Percentiles rank a stretch among this genome's conserved stretches.
Evolutionary conservation across 495 filamentous ascomycete genomes (phyloP).

Genomic region (Annulohypoxylon moriforme): DNA sequence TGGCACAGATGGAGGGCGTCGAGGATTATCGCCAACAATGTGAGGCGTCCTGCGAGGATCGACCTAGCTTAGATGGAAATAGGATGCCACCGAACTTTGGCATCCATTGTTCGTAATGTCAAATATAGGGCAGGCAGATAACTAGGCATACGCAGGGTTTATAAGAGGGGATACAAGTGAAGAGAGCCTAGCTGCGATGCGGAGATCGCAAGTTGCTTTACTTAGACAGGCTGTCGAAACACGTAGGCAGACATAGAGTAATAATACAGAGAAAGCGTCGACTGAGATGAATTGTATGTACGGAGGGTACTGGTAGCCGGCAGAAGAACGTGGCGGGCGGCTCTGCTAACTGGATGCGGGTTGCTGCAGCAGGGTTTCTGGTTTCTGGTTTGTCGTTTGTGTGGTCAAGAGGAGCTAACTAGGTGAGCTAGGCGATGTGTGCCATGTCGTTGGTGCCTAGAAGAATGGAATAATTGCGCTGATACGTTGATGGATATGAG

Average conservation of each 20-base stretch:
- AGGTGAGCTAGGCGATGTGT: conserved; percentile 42
- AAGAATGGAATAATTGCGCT: conserved; percentile 12
- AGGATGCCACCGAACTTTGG: conserved; percentile 51
- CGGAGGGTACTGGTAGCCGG: conserved; percentile 15
- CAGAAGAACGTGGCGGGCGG: conserved; percentile 45
- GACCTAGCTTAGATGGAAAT: conserved; percentile 41
- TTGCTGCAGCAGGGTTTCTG: conserved; percentile 43
- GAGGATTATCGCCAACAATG: conserved; percentile 16
- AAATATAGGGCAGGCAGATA: conserved; percentile 24
- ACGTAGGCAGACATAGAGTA: conserved; percentile 45
- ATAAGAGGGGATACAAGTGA: conserved; percentile 10
- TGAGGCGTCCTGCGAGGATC: conserved; percentile 27
- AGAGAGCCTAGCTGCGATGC: conserved; percentile 11
- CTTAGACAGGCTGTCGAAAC: conserved; percentile 26
- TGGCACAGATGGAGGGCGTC: conserved; percentile 17
- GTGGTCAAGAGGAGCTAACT: conserved; percentile 31
- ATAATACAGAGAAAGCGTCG: conserved; percentile 20
- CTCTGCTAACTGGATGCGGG: conserved; percentile 52
- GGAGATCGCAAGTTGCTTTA: conserved; percentile 5
- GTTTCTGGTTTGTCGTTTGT: conserved; percentile 17
- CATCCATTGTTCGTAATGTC: conserved; percentile 51
- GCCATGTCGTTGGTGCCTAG: conserved; percentile 37
- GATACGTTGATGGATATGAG: conserved; percentile 4
- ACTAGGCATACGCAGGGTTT: conserved; percentile 21
- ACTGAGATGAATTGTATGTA: conserved; percentile 20